Conservation (phyloP, 306 rosid genomes). For the Lathyrus tuberosus region DNA sequence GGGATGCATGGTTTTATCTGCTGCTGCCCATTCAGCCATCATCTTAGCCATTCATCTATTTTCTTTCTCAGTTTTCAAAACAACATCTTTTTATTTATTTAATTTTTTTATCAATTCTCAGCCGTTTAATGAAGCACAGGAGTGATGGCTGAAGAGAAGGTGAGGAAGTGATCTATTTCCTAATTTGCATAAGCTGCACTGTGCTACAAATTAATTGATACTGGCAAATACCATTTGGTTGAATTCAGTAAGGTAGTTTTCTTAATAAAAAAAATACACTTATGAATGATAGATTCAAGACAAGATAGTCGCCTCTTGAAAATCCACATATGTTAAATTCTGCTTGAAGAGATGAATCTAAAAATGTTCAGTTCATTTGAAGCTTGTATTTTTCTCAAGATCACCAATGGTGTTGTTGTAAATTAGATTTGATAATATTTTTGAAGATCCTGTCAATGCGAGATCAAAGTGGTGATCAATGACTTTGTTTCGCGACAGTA, state of each 20-base stretch:
- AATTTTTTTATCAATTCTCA: no score
- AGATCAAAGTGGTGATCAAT: not conserved
- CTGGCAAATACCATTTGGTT: not conserved
- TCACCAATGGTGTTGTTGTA: not conserved
- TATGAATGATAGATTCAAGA: not conserved
- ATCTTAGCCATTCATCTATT: no score
- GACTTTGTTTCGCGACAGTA: not conserved
- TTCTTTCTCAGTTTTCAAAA: no score
- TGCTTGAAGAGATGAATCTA: not conserved
- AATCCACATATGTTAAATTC: not conserved
- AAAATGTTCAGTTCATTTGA: not conserved
- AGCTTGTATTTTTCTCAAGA: not conserved
- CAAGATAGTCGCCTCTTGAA: not conserved
- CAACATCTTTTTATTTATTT: no score
- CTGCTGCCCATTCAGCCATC: no score
- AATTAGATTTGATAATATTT: not conserved
- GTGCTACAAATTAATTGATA: not conserved
- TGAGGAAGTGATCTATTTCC: no score
- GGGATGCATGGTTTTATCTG: no score
- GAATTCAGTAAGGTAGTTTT: not conserved
- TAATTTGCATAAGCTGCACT: conserved; percentile 3
- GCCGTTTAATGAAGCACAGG: no score
- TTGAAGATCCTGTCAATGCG: not conserved
- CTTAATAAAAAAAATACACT: not conserved
- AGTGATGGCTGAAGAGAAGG: no score